These are phyloP conservation scores for Chloromonas sp. DNA, from an alignment of 163 green algal genomes.

Conservation along the genomic window DNA sequence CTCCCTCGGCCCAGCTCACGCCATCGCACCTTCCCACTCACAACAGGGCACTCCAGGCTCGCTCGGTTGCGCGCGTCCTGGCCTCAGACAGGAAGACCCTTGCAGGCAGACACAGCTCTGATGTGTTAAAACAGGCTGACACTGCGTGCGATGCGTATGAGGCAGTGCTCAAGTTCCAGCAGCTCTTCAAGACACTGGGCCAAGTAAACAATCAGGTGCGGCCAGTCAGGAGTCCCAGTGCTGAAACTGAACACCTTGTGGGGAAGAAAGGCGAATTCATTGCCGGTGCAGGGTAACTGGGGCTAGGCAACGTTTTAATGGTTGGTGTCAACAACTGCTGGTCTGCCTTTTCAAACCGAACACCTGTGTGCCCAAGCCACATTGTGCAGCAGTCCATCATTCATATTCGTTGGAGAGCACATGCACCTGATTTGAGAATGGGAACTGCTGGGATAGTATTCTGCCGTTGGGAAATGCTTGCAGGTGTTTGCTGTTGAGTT, in stretches of 20 bases:
- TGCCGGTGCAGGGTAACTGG: background rate
- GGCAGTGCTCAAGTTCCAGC: background rate
- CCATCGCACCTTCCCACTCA: background rate
- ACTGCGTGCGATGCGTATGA: background rate
- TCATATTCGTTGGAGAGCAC: background rate
- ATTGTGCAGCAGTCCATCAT: background rate
- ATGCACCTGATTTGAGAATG: background rate
- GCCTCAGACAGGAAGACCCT: background rate
- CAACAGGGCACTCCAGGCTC: background rate
- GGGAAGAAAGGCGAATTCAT: background rate
- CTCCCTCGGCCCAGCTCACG: background rate
- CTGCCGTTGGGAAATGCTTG: background rate
- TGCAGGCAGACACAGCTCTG: background rate
- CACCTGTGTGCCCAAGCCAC: too few relatives aligned
- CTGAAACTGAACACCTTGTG: background rate
- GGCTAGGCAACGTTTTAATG: too few relatives aligned
- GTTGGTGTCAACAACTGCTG: background rate
- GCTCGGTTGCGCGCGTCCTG: background rate
- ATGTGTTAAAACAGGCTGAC: too few relatives aligned
- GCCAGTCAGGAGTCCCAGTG: background rate
- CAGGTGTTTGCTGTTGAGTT: background rate
- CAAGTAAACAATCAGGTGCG: background rate
- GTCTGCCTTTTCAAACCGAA: background rate
- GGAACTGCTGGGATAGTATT: background rate
- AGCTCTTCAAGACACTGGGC: background rate